These are phyloP conservation scores for Colletotrichum theobromicola DNA, from an alignment of 2,329 filamentous ascomycete genomes.

Conservation along the genomic window DNA sequence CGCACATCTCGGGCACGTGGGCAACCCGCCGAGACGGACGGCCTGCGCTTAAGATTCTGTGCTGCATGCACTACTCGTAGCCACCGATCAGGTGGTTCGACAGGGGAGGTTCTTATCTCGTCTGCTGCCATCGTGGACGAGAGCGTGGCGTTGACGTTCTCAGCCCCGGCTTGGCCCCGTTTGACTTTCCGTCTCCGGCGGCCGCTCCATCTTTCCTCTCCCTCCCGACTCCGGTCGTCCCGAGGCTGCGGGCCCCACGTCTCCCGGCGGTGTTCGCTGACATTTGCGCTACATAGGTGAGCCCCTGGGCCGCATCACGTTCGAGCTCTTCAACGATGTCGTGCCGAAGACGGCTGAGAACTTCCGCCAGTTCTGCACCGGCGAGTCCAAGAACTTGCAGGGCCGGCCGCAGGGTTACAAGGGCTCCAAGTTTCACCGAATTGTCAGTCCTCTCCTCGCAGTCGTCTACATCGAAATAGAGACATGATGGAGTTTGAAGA, in stretches of 20 bases:
- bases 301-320: conserved; percentile 83
- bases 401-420: conserved; percentile 93
- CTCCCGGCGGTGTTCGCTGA: neutral
- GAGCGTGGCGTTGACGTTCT: neutral
- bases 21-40: neutral
- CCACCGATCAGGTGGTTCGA: neutral
- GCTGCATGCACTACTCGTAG: neutral
- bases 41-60: neutral
- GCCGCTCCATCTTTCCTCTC: neutral
- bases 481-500: neutral
- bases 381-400: conserved; percentile 80
- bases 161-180: neutral
- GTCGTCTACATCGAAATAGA: neutral
- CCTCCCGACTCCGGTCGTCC: neutral
- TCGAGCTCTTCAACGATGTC: conserved; percentile 86
- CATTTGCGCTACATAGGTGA: conserved; percentile 65
- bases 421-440: conserved; percentile 90
- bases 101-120: neutral
- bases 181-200: neutral
- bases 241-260: neutral
- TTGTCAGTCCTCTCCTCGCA: conserved; percentile 61
- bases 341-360: conserved; percentile 93
- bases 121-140: neutral
- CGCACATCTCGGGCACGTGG: neutral
- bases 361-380: conserved; percentile 96